A percentile compares a stretch with the other conserved stretches of the same genome.
Evolutionary conservation across 805 yeast genomes (phyloP).

Genomic region (Sungouiella thailandica): DNA sequence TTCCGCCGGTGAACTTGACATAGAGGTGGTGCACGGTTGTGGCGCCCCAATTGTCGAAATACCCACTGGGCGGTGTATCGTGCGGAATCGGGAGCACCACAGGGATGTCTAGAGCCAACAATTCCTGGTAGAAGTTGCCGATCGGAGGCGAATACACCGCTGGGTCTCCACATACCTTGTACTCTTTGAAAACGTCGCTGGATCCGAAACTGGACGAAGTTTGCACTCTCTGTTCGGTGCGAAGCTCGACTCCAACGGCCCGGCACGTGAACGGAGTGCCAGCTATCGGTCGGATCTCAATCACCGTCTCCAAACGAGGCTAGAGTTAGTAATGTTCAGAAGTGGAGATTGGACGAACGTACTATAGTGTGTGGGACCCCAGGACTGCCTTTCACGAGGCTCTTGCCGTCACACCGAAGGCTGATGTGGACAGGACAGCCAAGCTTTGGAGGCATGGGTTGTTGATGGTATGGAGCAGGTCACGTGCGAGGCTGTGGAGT

Average conservation of each 20-base stretch:
- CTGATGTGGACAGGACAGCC: slow-evolving; percentile 27
- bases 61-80: slow-evolving; percentile 50
- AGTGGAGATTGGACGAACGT: slow-evolving; percentile 9
- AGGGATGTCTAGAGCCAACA: slow-evolving; percentile 57
- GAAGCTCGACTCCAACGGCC: slow-evolving; percentile 43
- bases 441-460: slow-evolving; percentile 14
- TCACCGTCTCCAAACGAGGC: slow-evolving; percentile 56
- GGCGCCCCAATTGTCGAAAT: slow-evolving; percentile 42
- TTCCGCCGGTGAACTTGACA: slow-evolving; percentile 32
- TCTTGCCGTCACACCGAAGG: slow-evolving; percentile 47
- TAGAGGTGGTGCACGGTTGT: slow-evolving; percentile 43
- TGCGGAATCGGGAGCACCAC: slow-evolving; percentile 51
- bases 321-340: slow-evolving; percentile 12
- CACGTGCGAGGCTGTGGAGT: not conserved
- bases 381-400: slow-evolving; percentile 62
- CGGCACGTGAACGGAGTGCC: slow-evolving; percentile 45
- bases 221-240: slow-evolving; percentile 46
- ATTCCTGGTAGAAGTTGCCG: slow-evolving; percentile 34
- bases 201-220: slow-evolving; percentile 36
- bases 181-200: slow-evolving; percentile 29
- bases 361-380: slow-evolving; percentile 55
- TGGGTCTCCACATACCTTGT: slow-evolving; percentile 31
- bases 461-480: not conserved
- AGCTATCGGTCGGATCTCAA: slow-evolving; percentile 49
- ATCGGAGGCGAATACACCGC: slow-evolving; percentile 33